These are phyloP conservation scores for Dactylellina cionopaga DNA, from an alignment of 2,329 filamentous ascomycete species.

Conservation along the genomic window DNA sequence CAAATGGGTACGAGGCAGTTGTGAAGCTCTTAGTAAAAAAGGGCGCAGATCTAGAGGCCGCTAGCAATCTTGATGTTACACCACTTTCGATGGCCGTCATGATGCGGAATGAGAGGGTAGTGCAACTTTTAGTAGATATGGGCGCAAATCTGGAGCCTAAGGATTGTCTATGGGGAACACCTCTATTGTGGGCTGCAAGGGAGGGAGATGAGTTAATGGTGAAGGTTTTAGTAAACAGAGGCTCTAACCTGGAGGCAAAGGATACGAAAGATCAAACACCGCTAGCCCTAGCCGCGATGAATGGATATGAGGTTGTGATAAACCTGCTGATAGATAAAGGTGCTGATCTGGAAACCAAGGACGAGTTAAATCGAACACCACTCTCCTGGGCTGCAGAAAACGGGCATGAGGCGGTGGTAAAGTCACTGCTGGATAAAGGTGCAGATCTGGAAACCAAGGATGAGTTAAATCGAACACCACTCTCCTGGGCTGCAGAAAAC, in stretches of 20 bases:
- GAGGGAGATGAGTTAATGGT: not conserved
- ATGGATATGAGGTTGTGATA: not conserved
- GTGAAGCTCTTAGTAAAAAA: too few relatives aligned
- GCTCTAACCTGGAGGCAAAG: not conserved
- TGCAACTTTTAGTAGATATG: not conserved
- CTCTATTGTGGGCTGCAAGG: not conserved
- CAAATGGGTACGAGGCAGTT: not conserved
- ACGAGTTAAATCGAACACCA: not conserved
- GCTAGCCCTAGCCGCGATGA: not conserved
- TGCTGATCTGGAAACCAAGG: not conserved
- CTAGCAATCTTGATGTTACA: too few relatives aligned
- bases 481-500: too few relatives aligned
- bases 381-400: not conserved
- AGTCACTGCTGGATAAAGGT: not conserved
- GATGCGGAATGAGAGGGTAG: too few relatives aligned
- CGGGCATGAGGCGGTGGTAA: not conserved
- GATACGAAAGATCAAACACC: not conserved
- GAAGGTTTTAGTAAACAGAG: not conserved
- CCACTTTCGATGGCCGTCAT: too few relatives aligned
- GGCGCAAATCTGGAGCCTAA: not conserved
- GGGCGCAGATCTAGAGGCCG: too few relatives aligned
- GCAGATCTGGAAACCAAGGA: too few relatives aligned
- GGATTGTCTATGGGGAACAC: not conserved
- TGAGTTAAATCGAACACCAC: too few relatives aligned
- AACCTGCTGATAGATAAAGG: not conserved